Evolutionary conservation across 768 basidiomycete species (phyloP), one percentile per base, ranked within the genome.

Genomic region (Russula sp.): DNA sequence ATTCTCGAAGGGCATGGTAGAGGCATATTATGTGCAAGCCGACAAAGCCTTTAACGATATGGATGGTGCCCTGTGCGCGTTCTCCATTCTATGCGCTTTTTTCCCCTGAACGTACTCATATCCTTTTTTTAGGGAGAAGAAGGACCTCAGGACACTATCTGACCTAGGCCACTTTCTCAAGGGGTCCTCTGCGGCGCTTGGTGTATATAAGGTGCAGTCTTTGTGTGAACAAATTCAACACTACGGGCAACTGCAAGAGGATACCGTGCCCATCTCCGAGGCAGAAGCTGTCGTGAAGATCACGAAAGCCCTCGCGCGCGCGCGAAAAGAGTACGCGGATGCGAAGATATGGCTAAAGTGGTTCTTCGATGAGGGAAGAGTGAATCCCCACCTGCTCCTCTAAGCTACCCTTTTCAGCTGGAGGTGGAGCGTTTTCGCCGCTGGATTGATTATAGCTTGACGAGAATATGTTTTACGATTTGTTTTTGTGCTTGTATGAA

Each of bases 181-280:
- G 74, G 96, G 96, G 50, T 98, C 95, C 2, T 96, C 94, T 13
- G 95, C 95, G 34, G 92, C 95, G 2, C 81, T 99, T 48, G 96
- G 97, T 32, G 83, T 95, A 35, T 75, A 75, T 60, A 82, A 83
- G 65, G 94, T 99, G 56, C 88, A 92, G 71, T 80, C 76, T 16
- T 85, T 87, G 29, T 98, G 96, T 77, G 93, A 93, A 73, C 81
- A 82, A 74, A 94, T 98, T 69, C 95, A 98, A 74, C 84, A 95
- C 73, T 87, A 86, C 68, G 66, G 66, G n/a, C 18, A 57, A 6
- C 39, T 52, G 47, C 45, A 25, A 52, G 64, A 67, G 32, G 43
- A 7, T 11, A 13, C 0, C 1, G 10, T 18, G 34, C 25, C 10
- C 20, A 18, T 67, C 22, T 29, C 42, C 11, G 48, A 57, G 25